A percentile compares a stretch with the other conserved stretches of the same genome.
Conservation (phyloP, 345 rosid species). For the Theobroma cacao region DNA sequence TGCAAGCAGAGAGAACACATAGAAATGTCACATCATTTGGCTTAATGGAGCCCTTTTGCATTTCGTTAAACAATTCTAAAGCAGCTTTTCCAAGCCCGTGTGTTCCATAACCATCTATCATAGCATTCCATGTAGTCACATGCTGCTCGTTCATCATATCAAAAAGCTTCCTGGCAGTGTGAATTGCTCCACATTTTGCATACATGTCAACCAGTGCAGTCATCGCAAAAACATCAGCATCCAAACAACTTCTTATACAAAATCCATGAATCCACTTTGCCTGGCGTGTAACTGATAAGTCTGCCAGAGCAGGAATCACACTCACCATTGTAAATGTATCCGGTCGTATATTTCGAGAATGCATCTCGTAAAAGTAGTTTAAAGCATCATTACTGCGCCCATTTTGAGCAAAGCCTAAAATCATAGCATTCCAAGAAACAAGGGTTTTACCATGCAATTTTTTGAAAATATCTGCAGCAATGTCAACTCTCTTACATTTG, state of each 20-base stretch:
- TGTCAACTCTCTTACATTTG: constrained; percentile 60
- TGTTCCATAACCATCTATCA: constrained; percentile 82
- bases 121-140: constrained; percentile 83
- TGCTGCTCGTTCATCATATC: constrained; percentile 58
- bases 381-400: constrained; percentile 64
- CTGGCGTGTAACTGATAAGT: constrained; percentile 57
- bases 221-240: constrained; percentile 50
- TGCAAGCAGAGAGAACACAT: constrained; percentile 76
- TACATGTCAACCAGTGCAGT: constrained; percentile 88
- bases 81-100: constrained; percentile 72
- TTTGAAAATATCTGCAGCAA: constrained; percentile 52
- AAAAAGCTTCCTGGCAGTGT: constrained; percentile 59
- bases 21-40: constrained; percentile 81
- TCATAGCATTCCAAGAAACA: constrained; percentile 89
- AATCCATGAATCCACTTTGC: constrained; percentile 79
- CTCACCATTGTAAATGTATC: constrained; percentile 80
- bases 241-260: constrained; percentile 47
- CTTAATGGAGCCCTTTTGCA: constrained; percentile 46
- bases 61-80: constrained; percentile 51
- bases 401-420: constrained; percentile 74
- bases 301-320: constrained; percentile 73
- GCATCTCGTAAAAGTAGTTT: constrained; percentile 55
- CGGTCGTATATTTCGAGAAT: constrained; percentile 37
- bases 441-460: constrained; percentile 48
- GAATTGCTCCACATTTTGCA: constrained; percentile 74